Evolutionary conservation across 2,329 filamentous ascomycete genomes (phyloP).

Genomic region (Beauveria sp.): DNA sequence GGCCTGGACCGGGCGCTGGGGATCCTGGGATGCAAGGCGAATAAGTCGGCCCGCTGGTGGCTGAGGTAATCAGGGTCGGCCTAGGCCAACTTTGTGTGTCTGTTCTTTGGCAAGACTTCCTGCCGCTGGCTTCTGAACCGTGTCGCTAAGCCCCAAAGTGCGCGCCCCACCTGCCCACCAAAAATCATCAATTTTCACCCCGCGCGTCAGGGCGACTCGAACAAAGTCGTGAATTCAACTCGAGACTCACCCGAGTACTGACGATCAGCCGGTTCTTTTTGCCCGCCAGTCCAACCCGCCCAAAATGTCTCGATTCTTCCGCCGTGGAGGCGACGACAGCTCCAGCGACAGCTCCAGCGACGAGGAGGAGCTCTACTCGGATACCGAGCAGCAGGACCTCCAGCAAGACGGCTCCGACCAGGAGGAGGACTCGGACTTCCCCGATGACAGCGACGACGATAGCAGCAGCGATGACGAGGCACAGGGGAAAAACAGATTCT

Average conservation of each 20-base stretch:
- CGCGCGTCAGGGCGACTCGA: constrained; percentile 14
- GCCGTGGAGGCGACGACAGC: constrained; percentile 74
- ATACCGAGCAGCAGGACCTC: constrained; percentile 56
- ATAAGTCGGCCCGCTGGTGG: not conserved
- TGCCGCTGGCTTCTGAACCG: not conserved
- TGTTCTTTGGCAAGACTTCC: not conserved
- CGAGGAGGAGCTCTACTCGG: constrained; percentile 89
- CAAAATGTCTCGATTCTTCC: constrained; percentile 96
- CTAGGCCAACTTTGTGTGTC: constrained; percentile 9
- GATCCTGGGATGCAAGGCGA: not conserved
- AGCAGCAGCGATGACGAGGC: constrained; percentile 59
- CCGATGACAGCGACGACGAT: constrained; percentile 43
- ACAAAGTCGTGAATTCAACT: constrained; percentile 12
- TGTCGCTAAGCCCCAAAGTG: constrained; percentile 31
- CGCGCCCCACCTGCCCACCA: constrained; percentile 33
- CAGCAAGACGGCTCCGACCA: constrained; percentile 50
- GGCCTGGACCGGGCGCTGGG: no score
- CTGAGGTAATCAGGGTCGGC: constrained; percentile 13
- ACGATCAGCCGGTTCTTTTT: not conserved
- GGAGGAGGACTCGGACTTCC: constrained; percentile 39
- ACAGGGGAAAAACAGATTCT: constrained; percentile 74
- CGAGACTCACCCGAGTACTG: constrained; percentile 7
- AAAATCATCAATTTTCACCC: constrained; percentile 33
- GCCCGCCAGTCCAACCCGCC: constrained; percentile 17
- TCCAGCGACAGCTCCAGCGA: constrained; percentile 93